phyloP scores from a whole-genome alignment of 108 stramenopile species.

The Fragilaria crotonensis region DNA sequence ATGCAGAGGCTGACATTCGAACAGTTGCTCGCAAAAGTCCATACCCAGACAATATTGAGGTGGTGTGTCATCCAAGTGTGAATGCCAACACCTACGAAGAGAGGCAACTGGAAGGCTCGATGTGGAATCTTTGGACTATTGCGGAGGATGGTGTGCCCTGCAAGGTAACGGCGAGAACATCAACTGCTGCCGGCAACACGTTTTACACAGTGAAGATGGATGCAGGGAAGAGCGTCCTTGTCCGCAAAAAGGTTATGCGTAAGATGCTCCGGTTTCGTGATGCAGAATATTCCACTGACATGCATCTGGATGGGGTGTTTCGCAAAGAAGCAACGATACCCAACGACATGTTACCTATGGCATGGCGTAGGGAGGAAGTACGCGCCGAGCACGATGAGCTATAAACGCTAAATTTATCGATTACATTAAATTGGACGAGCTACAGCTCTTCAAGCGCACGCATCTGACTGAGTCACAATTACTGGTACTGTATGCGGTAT shows the following conservation, averaged over 20 bases:
- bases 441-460: too few relatives aligned
- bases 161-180: neutral
- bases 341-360: constrained; percentile 15
- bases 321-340: constrained; percentile 7
- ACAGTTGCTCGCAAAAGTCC: constrained; percentile 13
- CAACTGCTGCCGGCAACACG: neutral
- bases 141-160: neutral
- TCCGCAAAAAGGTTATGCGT: constrained; percentile 1
- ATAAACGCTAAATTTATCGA: too few relatives aligned
- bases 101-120: neutral
- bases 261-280: constrained; percentile 8
- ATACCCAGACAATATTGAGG: constrained; percentile 36
- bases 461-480: too few relatives aligned
- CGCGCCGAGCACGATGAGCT: too few relatives aligned
- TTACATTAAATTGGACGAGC: too few relatives aligned
- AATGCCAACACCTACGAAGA: neutral
- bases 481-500: too few relatives aligned
- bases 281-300: constrained; percentile 11
- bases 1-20: neutral
- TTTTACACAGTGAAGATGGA: neutral
- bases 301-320: constrained; percentile 14
- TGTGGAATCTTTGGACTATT: neutral
- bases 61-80: constrained; percentile 18
- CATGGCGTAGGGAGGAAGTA: too few relatives aligned
- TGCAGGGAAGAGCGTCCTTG: neutral